Evolutionary conservation across 2,329 filamentous ascomycete species (phyloP).

Genomic region (Colletotrichum euphorbiae): DNA sequence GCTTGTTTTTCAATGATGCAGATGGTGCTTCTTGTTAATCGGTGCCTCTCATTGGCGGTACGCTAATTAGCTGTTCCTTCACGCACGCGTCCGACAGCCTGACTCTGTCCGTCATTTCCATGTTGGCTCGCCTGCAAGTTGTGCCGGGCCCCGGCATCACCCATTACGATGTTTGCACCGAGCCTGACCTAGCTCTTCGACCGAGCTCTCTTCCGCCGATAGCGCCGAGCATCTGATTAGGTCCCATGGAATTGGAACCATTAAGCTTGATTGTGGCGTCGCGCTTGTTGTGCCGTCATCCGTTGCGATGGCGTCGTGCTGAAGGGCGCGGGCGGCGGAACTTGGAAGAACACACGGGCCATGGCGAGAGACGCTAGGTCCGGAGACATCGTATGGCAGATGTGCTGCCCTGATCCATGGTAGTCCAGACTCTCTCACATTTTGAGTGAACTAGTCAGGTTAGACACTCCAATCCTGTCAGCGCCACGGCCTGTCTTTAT

Average conservation of each 20-base stretch:
- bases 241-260: background rate
- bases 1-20: conserved; percentile 2
- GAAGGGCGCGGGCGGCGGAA: too few relatives aligned
- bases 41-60: background rate
- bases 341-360: too few relatives aligned
- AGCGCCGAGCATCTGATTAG: background rate
- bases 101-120: background rate
- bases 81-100: background rate
- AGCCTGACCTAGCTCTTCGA: background rate
- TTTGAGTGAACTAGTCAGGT: too few relatives aligned
- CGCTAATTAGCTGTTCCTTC: background rate
- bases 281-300: too few relatives aligned
- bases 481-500: too few relatives aligned
- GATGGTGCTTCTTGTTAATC: background rate
- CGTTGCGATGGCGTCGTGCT: too few relatives aligned
- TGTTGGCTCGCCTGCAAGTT: background rate
- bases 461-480: too few relatives aligned
- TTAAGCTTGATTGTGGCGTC: too few relatives aligned
- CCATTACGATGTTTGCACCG: background rate
- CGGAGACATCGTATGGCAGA: too few relatives aligned
- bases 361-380: too few relatives aligned
- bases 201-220: background rate
- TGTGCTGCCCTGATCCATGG: too few relatives aligned
- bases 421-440: too few relatives aligned
- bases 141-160: background rate